Evolutionary conservation across 352 stramenopile genomes (phyloP), one percentile per base, ranked within the genome.

Genomic region (Pythium grandisporangium): DNA sequence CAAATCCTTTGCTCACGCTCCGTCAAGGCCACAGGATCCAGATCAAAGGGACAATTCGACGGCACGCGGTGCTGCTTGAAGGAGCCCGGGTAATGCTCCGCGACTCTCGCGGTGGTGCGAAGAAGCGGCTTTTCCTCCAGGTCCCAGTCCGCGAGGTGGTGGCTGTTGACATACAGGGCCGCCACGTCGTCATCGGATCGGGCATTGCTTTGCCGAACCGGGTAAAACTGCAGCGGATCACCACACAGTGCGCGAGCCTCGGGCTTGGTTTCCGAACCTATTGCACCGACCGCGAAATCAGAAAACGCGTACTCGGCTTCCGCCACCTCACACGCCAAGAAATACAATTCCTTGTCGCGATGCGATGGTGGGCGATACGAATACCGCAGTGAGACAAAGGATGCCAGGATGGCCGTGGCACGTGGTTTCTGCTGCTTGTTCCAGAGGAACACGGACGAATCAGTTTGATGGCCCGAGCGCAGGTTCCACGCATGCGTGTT

Each of bases 331-430:
- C 53, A 74, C 0, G 76, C 73, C 10, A 84, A 34, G 45, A 84
- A 85, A 47, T 83, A 90, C n/a, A 85, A 52, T 37, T 90, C 73
- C 45, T 90, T 90, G 39, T 87, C 76, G 3, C 73, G 69, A 37
- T 85, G 84, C 6, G 60, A 74, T 12, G 64, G 67, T 23, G 64
- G 64, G 0, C 53, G 55, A 7, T 37, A 36, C 5, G 26, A 25
- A 22, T 62, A 41, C 24, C 51, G 61, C 0, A 65, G 44, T 3
- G 70, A 58, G 6, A 68, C 45, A 42, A 87, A 87, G 2, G 71
- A 64, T 1, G 54, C 60, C 21, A 90, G 45, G 10, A 90, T 77
- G 11, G 71, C 66, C 0, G 73, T 90, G 13, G 76, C 76, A 8
- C 73, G 66, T n/a, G 64, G 61, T 45, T 90, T 73, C 30, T 55